These are phyloP conservation scores for Tirmania nivea DNA, from an alignment of 495 filamentous ascomycete species.

Conservation along the genomic window DNA sequence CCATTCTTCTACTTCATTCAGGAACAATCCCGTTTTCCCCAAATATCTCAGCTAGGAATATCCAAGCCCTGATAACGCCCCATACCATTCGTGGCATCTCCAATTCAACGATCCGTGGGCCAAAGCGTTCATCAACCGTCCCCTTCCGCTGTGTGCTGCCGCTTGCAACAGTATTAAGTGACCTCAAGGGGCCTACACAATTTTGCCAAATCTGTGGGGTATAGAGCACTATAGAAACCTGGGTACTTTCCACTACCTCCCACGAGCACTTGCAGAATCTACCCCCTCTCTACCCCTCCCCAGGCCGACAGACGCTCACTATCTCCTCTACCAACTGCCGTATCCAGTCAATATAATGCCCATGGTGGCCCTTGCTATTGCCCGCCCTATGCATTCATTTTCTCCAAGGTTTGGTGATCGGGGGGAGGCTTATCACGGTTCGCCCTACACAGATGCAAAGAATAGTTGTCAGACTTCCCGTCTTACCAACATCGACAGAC, in stretches of 20 bases:
- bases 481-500: slow-evolving; percentile 7
- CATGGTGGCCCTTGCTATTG: background rate
- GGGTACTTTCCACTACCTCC: too few relatives aligned
- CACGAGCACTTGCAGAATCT: too few relatives aligned
- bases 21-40: too few relatives aligned
- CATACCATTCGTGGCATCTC: background rate
- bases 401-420: background rate
- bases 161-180: background rate
- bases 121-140: background rate
- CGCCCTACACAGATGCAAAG: slow-evolving; percentile 7
- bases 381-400: slow-evolving; percentile 15
- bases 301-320: too few relatives aligned
- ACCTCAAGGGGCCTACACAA: too few relatives aligned
- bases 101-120: background rate
- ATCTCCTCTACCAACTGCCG: too few relatives aligned
- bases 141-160: background rate
- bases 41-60: too few relatives aligned
- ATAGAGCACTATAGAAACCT: too few relatives aligned
- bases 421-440: slow-evolving; percentile 5
- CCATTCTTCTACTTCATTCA: too few relatives aligned
- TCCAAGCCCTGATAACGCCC: too few relatives aligned
- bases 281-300: too few relatives aligned
- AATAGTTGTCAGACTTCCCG: slow-evolving; percentile 9
- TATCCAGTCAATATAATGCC: background rate
- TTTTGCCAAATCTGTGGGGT: too few relatives aligned